Evolutionary conservation across 2,329 filamentous ascomycete genomes (phyloP), one percentile per base, ranked within the genome.

Genomic region (Curvularia verruculosa): DNA sequence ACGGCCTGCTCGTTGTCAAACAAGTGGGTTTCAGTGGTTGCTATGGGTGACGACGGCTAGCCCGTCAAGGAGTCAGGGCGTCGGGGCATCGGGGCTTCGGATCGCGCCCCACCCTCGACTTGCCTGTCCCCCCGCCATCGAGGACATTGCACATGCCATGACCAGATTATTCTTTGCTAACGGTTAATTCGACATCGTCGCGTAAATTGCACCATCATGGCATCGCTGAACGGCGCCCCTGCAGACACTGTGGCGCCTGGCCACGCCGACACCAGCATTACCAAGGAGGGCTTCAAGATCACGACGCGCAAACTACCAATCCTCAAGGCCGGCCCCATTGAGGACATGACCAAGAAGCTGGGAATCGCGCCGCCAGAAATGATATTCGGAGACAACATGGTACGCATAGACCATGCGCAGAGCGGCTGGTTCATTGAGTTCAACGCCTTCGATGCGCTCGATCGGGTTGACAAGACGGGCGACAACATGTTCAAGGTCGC

Each of bases 361-460:
- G 88, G 88, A 28, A 97, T 99, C 72, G 87, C 94, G 18, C 87
- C 94, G 39, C 95, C 95, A 8, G 95, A 99, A 80, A 99, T 99
- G 95, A 99, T 99, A 64, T 99, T 99, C 74, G 95, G 95, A 60
- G 93, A 99, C 81, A 99, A 99, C 77, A 81, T 89, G 56, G 88
- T 96, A 39, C 80, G 85, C 6, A 83, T 99, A 58, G 82, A 87
- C 51, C 92, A 98, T 79, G 60, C 80, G n/a, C 83, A 84, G 19
- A 87, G 84, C n/a, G 86, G 87, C 43, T 99, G 92, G 92, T 81
- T 82, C 43, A 82, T 98, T 61, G 80, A 84, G 51, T 99, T 98
- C 82, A 89, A 89, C 74, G 90, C 95, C 21, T 90, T 87, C 67
- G 91, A 94, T 73, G 95, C 94, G 23, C 84, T 99, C 62, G 92